Percentiles rank a stretch among this genome's conserved stretches.
These are phyloP conservation scores for Populus nigra DNA, from an alignment of 345 rosid species.

Conservation along the genomic window DNA sequence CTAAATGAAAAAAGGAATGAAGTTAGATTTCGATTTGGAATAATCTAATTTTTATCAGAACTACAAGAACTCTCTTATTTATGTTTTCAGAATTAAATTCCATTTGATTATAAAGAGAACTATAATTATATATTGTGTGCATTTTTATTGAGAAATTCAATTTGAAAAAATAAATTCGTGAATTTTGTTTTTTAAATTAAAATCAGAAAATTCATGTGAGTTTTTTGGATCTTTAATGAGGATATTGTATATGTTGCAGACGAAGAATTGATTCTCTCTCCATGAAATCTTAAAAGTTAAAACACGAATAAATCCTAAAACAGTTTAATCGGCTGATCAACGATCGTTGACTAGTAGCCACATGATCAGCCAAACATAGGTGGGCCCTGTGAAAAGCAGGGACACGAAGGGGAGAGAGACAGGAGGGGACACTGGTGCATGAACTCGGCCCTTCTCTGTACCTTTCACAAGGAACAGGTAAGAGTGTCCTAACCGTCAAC, in stretches of 20 bases:
- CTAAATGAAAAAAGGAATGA: no score
- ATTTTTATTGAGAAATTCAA: background rate
- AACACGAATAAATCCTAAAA: background rate
- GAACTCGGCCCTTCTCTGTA: conserved; percentile 22
- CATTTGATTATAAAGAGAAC: background rate
- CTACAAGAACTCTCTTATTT: background rate
- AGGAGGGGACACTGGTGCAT: conserved; percentile 34
- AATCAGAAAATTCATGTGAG: background rate
- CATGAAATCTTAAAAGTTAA: background rate
- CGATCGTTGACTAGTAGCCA: background rate
- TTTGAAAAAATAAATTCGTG: background rate
- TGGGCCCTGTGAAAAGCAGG: conserved; percentile 10
- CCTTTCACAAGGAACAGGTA: conserved; percentile 29
- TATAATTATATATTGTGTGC: background rate
- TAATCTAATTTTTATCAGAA: background rate
- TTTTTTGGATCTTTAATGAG: background rate
- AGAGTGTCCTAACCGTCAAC: conserved; percentile 35
- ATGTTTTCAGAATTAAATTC: background rate
- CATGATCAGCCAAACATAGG: background rate
- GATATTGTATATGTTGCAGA: background rate
- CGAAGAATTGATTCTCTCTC: background rate
- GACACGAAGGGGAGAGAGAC: background rate
- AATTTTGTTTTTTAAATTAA: no score
- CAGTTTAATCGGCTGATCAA: background rate
- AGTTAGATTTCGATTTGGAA: no score